Percentiles rank a stretch among this genome's conserved stretches.
Evolutionary conservation across 345 rosid species (phyloP).

Genomic region (Populus euphratica): DNA sequence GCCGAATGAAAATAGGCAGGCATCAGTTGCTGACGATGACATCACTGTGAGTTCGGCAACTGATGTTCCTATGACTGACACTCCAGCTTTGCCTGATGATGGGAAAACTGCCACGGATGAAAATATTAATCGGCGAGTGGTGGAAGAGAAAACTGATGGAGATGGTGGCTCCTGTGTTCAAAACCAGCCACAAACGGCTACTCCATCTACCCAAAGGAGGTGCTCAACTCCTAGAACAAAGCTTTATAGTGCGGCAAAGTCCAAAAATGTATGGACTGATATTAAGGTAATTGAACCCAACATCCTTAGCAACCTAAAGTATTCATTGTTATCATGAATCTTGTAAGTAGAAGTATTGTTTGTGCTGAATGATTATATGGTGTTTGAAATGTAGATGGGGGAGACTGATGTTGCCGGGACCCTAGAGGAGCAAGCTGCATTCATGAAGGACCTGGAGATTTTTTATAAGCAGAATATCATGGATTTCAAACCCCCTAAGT

Average conservation of each 20-base stretch:
- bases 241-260: conserved; percentile 30
- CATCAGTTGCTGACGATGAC: conserved; percentile 21
- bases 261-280: conserved; percentile 62
- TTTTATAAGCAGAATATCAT: conserved; percentile 50
- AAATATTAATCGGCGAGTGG: conserved; percentile 11
- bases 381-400: conserved; percentile 43
- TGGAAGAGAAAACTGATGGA: conserved; percentile 24
- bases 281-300: conserved; percentile 41
- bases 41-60: conserved; percentile 35
- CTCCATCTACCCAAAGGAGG: conserved; percentile 24
- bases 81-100: conserved; percentile 16
- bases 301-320: too few relatives aligned
- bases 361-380: conserved; percentile 7
- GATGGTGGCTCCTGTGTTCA: background rate
- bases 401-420: conserved; percentile 59
- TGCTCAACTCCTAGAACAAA: conserved; percentile 28
- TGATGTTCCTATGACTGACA: conserved; percentile 42
- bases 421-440: conserved; percentile 55
- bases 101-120: conserved; percentile 10
- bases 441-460: conserved; percentile 67
- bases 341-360: background rate
- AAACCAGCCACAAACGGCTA: conserved; percentile 10
- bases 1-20: conserved; percentile 26
- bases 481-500: conserved; percentile 77
- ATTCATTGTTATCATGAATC: background rate